Base-by-base conservation (phyloP, 2,329 filamentous ascomycete species). In the Hymenoscyphus scutula region DNA sequence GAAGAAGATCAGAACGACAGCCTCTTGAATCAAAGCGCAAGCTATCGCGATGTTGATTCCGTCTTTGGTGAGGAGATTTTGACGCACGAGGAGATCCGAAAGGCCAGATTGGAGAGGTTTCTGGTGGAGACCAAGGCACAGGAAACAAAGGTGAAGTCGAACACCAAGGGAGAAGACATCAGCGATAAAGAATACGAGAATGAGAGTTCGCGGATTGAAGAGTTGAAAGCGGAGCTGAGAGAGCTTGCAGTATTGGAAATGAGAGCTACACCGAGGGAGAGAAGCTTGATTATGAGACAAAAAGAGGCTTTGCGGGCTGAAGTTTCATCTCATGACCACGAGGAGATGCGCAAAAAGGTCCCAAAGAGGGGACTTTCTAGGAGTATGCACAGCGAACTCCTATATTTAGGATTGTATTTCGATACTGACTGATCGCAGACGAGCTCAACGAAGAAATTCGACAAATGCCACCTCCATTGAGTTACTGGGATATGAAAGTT, bases 221-320 rank as follows among this genome's bases (percentile, higher is more conserved):
- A n/a, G 10, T 17, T 59, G 27, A 59, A n/a, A 15, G 17, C 15
- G 6, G 45, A 55, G 23, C 17, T 38, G 30, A 29, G 17, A 19
- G 53, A 27, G n/a, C 10, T 58, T 23, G n/a, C 38, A 19, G 23
- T 29, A 5, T 34, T 38, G 11, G 56, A 58, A 38, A 13, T 58
- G 17, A 34, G 25, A 5, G 37, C 37, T 7, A 30, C 23, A 15
- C 19, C 13, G 15, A 23, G 56, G 13, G 56, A 58, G 37, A 41
- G 37, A 48, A 10, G n/a, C n/a, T 58, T 58, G 56, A 58, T 58
- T 30, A 6, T 23, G 17, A 41, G 56, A 30, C 56, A 58, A n/a
- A 58, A 58, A 48, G 37, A 30, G 10, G 56, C 56, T 25, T 58
- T 58, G 37, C 7, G 37, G 11, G 7, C 23, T 27, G 56, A 58